Evolutionary conservation across 1,284 basidiomycete species (phyloP).

Genomic region (Peniophora sp.): DNA sequence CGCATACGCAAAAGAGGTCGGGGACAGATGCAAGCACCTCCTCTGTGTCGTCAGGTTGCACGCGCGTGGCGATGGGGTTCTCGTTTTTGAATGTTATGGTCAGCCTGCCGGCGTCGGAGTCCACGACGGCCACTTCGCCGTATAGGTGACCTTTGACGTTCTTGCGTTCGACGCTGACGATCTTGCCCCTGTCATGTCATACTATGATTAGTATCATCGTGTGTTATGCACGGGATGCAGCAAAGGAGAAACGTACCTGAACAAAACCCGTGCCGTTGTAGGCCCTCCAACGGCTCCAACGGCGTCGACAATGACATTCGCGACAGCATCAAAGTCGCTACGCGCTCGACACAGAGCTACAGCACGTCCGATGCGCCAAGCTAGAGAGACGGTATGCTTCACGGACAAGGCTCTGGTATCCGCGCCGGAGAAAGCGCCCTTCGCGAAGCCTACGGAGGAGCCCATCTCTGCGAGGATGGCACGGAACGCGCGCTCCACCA

Average conservation of each 20-base stretch:
- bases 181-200: conserved; percentile 8
- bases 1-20: conserved; percentile 29
- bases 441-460: conserved; percentile 3
- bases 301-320: conserved; percentile 8
- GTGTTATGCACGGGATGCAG: background rate
- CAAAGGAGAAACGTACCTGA: background rate
- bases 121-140: conserved; percentile 6
- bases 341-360: conserved; percentile 6
- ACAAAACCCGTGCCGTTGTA: conserved; percentile 5
- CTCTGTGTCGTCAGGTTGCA: conserved; percentile 2
- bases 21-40: conserved; percentile 24
- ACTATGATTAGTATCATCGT: background rate
- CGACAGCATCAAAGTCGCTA: conserved; percentile 5
- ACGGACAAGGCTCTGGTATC: conserved; percentile 2
- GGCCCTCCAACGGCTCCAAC: conserved; percentile 7
- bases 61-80: conserved; percentile 18
- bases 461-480: conserved; percentile 9
- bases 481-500: conserved; percentile 8
- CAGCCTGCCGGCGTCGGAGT: conserved; percentile 2
- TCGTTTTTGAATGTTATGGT: conserved; percentile 29
- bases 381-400: conserved; percentile 7
- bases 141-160: conserved; percentile 7
- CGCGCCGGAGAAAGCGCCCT: conserved; percentile 1
- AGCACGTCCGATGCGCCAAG: conserved; percentile 8
- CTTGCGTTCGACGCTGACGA: conserved; percentile 7